phyloP scores from a whole-genome alignment of 148 eudicot species.

The Tetragonia tetragonoides region DNA sequence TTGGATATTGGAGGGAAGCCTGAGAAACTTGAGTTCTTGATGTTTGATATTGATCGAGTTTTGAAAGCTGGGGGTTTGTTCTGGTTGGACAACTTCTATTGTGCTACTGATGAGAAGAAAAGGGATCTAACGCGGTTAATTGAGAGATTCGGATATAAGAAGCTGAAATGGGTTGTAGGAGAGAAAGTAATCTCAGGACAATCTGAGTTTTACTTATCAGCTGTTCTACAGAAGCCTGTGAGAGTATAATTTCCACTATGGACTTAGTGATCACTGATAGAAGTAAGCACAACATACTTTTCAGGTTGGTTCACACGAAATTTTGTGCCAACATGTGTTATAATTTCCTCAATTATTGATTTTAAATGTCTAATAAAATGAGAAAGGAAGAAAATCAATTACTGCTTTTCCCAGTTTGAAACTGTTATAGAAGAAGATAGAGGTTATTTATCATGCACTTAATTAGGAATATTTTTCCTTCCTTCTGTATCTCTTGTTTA shows the following conservation, averaged over 20 bases:
- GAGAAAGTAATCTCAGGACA: constrained; percentile 62
- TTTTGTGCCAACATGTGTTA: constrained; percentile 12
- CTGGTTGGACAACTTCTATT: constrained; percentile 84
- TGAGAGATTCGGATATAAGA: constrained; percentile 86
- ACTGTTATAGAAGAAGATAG: constrained; percentile 12
- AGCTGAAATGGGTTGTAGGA: constrained; percentile 96
- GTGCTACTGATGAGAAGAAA: constrained; percentile 77
- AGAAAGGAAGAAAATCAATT: constrained; percentile 6
- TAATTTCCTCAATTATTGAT: constrained; percentile 9
- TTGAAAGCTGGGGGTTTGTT: constrained; percentile 81
- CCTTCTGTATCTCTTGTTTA: background rate
- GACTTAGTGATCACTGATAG: constrained; percentile 13
- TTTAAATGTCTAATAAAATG: constrained; percentile 20
- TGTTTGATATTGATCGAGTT: constrained; percentile 88
- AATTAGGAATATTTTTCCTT: constrained; percentile 4
- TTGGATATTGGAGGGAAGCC: constrained; percentile 75
- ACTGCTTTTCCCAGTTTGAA: background rate
- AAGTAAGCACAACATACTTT: constrained; percentile 10
- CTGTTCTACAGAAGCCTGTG: constrained; percentile 90
- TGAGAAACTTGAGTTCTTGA: constrained; percentile 88
- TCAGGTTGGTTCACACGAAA: constrained; percentile 11
- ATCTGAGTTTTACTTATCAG: constrained; percentile 79
- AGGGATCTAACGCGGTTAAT: constrained; percentile 62
- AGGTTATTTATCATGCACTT: constrained; percentile 12
- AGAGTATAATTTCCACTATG: constrained; percentile 40